Base-by-base conservation (phyloP, 768 basidiomycete species). In the Pseudohyphozyma bogoriensis region DNA sequence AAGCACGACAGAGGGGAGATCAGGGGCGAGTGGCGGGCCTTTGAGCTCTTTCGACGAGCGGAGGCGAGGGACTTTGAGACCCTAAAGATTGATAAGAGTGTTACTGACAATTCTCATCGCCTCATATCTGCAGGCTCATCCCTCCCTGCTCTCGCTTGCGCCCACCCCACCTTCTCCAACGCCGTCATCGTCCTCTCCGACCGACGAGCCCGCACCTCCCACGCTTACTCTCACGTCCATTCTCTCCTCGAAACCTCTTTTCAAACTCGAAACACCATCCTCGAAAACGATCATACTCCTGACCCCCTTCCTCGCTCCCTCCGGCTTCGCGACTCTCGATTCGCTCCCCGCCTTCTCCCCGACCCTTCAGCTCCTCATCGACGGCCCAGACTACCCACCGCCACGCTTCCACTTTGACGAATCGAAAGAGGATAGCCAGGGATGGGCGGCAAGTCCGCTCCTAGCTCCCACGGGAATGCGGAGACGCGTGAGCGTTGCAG, bases 351-450 rank as follows among this genome's bases (percentile, higher is more conserved):
- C 60, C 39, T 66, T 36, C 58, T 66, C 65, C 12, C 15, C 33
- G 1, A 51, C 65, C 24, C 63, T 63, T 59, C 6, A 15, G 2
- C 50, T 66, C 52, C 47, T 66, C 39, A 45, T 66, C 59, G 51
- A 57, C 36, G 47, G 55, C 3, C 65, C 65, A 2, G 12, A 35
- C 11, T 66, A 55, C 53, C 61, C 58, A 1, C 42, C 49, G 0
- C 65, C 65, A 0, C 55, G 47, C 24, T 66, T 66, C 22, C 61
- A 66, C 29, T 60, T 60, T 0, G 18, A 53, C 4, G 46, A n/a
- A n/a, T n/a, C n/a, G n/a, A n/a, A n/a, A n/a, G n/a, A n/a, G n/a
- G n/a, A n/a, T n/a, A n/a, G 52, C 2, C 26, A 60, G 13, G 47
- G 36, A 0, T 24, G 22, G 9, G 56, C 63, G 0, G 50, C 59